Evolutionary conservation across 768 basidiomycete species (phyloP), one percentile per base, ranked within the genome.

Genomic region (Lactarius vividus): DNA sequence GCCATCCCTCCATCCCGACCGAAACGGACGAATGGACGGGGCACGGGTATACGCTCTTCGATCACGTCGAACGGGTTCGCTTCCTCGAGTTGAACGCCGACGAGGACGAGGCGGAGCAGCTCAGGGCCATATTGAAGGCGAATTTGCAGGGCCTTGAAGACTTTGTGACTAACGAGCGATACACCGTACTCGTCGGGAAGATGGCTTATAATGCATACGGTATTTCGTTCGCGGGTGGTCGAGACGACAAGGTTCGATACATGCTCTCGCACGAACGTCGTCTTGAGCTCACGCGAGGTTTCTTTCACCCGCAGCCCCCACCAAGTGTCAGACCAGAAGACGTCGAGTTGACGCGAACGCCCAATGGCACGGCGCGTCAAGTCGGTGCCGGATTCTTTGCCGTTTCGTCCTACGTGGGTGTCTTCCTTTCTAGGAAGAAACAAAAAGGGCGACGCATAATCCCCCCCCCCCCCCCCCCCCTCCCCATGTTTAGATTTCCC

Each of bases 141-240:
- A 87, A 88, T 2, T 75, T 93, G 53, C 88, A 87, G 13, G 91
- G 90, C 23, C 73, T 94, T 65, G 89, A 92, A 69, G 81, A 86
- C 62, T 87, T 90, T 63, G 77, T 91, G 31, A 83, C 84, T 4
- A 83, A 85, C 31, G 87, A 90, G 44, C 80, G 84, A 28, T 83
- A 90, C 67, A 78, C 82, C 11, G 79, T 80, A 20, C 80, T 89
- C 57, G 74, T 84, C 46, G 89, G 89, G 20, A 91, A 86, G 74
- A 86, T 94, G 80, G 76, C 80, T 3, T 93, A 92, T 75, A 94
- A 94, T 70, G 81, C 85, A 3, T 89, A 85, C 71, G 92, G 92
- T 63, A 85, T 94, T 58, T 85, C 79, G 74, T 88, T 80, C 69
- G 81, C 78, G 61, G 83, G 80, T 35, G 91, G 91, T 23, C 80